Evolutionary conservation across 371 early-diverging fungal species (phyloP), one percentile per base, ranked within the genome.

Genomic region (Chytridiales sp.): DNA sequence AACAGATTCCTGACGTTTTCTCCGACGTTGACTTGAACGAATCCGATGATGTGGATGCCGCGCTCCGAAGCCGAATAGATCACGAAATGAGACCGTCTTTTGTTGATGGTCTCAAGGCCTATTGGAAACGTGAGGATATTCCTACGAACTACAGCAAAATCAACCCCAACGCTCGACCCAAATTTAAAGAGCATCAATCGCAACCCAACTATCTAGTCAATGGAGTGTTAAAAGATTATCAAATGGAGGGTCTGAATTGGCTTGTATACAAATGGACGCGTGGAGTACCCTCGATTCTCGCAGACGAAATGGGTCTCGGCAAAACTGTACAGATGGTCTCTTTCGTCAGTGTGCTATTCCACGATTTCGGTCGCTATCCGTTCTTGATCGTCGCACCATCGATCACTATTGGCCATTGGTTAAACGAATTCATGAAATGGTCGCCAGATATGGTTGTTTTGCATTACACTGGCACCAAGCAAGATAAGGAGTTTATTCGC

Each of bases 251-350:
- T 19, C 71, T 92, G 22, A 88, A 92, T 61, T 92, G 90, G 89
- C 74, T 91, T 9, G 58, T 83, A 9, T 86, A 84, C 73, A 83
- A 87, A 61, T 86, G 90, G 88, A 73, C 73, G 60, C 62, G 72
- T 46, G 30, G 72, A 34, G 67, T 77, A 57, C 72, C 85, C 0
- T 81, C 85, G 56, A 90, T 98, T 35, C 80, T 98, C 49, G 97
- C 97, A 1, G 97, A 97, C 75, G 93, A 94, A 67, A 93, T 93
- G 91, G 93, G 93, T 6, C 69, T 94, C 55, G 97, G 93, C 38
- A 95, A 95, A 70, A 95, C 96, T 19, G 21, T 32, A 5, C 44
- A 35, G 35, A 80, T 87, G 24, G 87, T 95, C 24, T 72, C 90
- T 0, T 87, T 92, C 59, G 66, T 97, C 24, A 72, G 70, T 32